phyloP scores from a whole-genome alignment of 306 rosid genomes.

The Prunus dulcis region DNA sequence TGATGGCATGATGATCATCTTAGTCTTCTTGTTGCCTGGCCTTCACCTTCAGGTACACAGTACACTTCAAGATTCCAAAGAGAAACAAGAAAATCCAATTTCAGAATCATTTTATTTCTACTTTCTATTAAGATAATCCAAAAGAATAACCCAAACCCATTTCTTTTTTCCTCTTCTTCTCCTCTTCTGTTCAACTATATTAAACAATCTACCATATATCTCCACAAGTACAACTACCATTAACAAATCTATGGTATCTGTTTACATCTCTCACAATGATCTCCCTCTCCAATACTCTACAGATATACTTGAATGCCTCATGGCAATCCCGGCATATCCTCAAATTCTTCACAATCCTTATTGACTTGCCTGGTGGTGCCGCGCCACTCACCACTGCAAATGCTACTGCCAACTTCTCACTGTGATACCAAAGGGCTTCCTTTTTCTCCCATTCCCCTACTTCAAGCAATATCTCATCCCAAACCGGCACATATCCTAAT shows the following conservation, averaged over 20 bases:
- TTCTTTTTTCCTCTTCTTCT: slow-evolving; percentile 6
- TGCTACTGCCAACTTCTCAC: slow-evolving; percentile 87
- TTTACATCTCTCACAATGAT: slow-evolving; percentile 78
- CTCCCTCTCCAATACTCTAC: slow-evolving; percentile 64
- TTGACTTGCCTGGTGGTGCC: slow-evolving; percentile 56
- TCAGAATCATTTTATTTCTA: background rate
- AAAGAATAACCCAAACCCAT: slow-evolving; percentile 7
- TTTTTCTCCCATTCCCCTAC: slow-evolving; percentile 65
- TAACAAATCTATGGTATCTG: slow-evolving; percentile 68
- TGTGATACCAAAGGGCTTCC: slow-evolving; percentile 76
- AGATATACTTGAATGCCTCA: slow-evolving; percentile 64
- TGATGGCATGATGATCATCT: slow-evolving; percentile 18
- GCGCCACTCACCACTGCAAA: slow-evolving; percentile 68
- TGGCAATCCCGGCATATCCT: slow-evolving; percentile 90
- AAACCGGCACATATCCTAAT: slow-evolving; percentile 69
- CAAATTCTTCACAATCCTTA: slow-evolving; percentile 80
- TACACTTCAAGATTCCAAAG: slow-evolving; percentile 9
- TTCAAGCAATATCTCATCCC: slow-evolving; percentile 64
- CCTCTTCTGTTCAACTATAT: background rate
- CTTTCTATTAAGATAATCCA: background rate
- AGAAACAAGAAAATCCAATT: slow-evolving; percentile 5
- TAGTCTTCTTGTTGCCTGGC: slow-evolving; percentile 21
- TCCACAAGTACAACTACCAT: slow-evolving; percentile 69
- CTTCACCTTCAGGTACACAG: slow-evolving; percentile 24
- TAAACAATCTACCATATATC: slow-evolving; percentile 50